Conservation (phyloP, 192 early-diverging fungal species). For the Linnemannia zychae region DNA sequence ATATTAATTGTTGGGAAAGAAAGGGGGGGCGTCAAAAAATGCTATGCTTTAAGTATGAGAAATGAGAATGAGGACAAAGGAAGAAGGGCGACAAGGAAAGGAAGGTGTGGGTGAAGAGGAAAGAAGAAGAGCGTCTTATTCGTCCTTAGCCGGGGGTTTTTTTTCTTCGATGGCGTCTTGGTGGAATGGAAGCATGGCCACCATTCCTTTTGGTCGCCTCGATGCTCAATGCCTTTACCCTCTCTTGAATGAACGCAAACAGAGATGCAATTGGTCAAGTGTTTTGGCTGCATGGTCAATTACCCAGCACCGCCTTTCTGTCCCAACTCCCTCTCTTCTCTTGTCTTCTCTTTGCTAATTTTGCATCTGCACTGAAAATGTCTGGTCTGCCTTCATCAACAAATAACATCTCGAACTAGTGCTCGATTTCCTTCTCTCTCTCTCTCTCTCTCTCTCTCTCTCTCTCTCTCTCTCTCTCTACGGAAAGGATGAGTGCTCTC, state of each 20-base stretch:
- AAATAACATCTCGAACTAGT: too few relatives aligned
- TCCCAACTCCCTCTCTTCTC: too few relatives aligned
- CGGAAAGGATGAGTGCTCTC: background rate
- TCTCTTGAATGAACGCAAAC: background rate
- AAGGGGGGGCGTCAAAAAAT: background rate
- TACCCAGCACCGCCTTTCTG: background rate
- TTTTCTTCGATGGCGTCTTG: background rate
- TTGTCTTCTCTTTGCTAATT: too few relatives aligned
- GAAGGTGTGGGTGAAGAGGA: background rate
- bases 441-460: background rate
- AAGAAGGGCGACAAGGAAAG: background rate
- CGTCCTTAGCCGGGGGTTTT: background rate
- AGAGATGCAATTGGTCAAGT: background rate
- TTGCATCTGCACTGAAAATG: too few relatives aligned
- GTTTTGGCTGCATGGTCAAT: background rate
- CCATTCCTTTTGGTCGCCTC: background rate
- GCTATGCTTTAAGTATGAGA: background rate
- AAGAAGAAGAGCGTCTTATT: background rate
- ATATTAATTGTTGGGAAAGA: background rate
- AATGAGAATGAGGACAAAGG: background rate
- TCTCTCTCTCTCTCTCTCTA: background rate
- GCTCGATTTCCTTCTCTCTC: background rate
- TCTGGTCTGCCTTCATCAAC: background rate
- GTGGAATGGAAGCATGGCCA: background rate
- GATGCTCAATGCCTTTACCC: background rate